phyloP scores from a whole-genome alignment of 495 filamentous ascomycete species.

The Clohesyomyces aquaticus region DNA sequence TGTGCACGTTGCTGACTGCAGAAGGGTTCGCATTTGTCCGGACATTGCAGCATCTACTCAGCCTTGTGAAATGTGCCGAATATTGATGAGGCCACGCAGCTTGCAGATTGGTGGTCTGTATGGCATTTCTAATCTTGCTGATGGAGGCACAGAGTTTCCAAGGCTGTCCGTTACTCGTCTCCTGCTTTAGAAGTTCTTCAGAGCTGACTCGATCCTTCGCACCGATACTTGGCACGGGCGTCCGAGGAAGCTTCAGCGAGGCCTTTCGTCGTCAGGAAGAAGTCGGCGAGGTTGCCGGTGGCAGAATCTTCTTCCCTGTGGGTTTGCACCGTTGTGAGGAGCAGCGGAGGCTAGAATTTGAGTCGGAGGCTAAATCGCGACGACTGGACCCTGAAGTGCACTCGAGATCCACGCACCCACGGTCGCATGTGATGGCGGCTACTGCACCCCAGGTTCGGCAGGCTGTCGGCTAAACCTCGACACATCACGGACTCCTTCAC shows the following conservation, averaged over 20 bases:
- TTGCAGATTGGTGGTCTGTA: too few species aligned
- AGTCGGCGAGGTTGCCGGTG: too few species aligned
- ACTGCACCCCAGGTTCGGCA: conserved; percentile 33
- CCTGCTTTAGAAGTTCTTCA: neutral
- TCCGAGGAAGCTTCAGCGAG: neutral
- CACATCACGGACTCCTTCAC: conserved; percentile 11
- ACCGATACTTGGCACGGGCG: neutral
- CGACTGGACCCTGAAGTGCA: neutral
- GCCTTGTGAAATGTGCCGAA: too few species aligned
- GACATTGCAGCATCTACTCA: neutral
- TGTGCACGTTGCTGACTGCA: neutral
- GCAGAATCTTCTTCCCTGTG: neutral
- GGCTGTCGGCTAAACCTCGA: conserved; percentile 27
- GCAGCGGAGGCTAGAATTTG: neutral
- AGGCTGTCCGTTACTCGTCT: neutral
- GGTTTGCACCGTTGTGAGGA: neutral
- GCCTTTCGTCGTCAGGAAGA: neutral
- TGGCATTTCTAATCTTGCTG: neutral
- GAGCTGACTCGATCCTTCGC: neutral
- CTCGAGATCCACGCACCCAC: neutral
- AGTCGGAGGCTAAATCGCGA: neutral
- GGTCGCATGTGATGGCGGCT: conserved; percentile 22
- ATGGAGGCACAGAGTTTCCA: neutral
- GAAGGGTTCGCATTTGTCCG: neutral
- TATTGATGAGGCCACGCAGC: neutral